A percentile compares a stretch with the other conserved stretches of the same genome.
Conservation (phyloP, 75 land plant genomes). For the Azolla pinnata region DNA sequence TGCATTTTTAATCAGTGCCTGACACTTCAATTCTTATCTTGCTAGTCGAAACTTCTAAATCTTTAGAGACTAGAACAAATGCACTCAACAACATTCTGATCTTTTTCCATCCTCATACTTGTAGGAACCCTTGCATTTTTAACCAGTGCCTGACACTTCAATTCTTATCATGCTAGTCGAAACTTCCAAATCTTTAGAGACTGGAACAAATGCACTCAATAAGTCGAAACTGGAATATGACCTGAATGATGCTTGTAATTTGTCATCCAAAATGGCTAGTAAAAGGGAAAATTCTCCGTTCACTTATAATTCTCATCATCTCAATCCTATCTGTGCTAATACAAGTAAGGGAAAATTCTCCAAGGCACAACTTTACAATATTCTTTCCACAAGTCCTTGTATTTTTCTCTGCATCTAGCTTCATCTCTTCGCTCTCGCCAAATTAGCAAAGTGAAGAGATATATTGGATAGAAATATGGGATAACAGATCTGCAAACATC, state of each 20-base stretch:
- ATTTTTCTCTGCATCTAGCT: slow-evolving; percentile 72
- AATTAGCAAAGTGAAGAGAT: slow-evolving; percentile 68
- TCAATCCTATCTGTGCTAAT: too few relatives aligned
- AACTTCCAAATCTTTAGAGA: too few relatives aligned
- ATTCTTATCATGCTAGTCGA: too few relatives aligned
- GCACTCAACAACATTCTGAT: background rate
- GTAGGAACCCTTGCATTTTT: background rate
- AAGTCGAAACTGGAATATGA: too few relatives aligned
- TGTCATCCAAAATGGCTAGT: too few relatives aligned
- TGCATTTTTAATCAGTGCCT: too few relatives aligned
- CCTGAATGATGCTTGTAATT: too few relatives aligned
- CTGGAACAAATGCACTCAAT: too few relatives aligned
- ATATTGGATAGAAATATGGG: slow-evolving; percentile 93
- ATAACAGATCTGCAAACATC: slow-evolving; percentile 61
- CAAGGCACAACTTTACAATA: slow-evolving; percentile 85
- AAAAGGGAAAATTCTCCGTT: too few relatives aligned
- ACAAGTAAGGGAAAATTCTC: slow-evolving; percentile 79
- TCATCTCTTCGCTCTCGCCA: slow-evolving; percentile 98
- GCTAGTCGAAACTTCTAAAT: background rate
- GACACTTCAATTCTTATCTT: background rate
- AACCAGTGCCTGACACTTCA: too few relatives aligned
- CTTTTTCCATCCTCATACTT: background rate
- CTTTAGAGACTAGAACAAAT: too few relatives aligned
- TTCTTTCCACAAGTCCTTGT: slow-evolving; percentile 76
- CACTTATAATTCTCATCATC: too few relatives aligned